Conservation (phyloP, 2,329 filamentous ascomycete species). For the Ceratocystis cacaofunesta region DNA sequence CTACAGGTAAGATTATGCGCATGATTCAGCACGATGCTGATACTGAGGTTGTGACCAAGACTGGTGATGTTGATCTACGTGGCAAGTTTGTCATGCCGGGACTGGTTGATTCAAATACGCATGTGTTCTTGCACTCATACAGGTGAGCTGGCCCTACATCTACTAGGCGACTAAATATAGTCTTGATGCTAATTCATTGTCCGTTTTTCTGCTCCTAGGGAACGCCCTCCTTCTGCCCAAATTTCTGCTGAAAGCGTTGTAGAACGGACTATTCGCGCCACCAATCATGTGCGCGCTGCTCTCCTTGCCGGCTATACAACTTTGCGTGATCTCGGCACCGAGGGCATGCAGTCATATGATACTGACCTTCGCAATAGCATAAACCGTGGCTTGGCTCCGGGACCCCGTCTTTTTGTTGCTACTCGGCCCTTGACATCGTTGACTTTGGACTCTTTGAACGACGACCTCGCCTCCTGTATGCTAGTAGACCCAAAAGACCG, state of each 20-base stretch:
- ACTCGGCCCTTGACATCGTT: slow-evolving; percentile 36
- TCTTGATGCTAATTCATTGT: background rate
- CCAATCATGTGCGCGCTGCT: slow-evolving; percentile 37
- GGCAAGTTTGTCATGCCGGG: slow-evolving; percentile 37
- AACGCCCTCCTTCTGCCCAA: slow-evolving; percentile 31
- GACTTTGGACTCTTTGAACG: slow-evolving; percentile 25
- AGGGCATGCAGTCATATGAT: slow-evolving; percentile 36
- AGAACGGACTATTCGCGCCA: slow-evolving; percentile 39
- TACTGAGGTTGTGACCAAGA: slow-evolving; percentile 20
- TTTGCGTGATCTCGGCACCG: slow-evolving; percentile 41
- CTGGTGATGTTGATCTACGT: slow-evolving; percentile 38
- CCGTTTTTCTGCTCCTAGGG: slow-evolving; percentile 21
- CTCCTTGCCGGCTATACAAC: slow-evolving; percentile 44
- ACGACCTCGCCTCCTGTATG: background rate
- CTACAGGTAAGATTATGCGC: slow-evolving; percentile 28
- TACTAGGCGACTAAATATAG: too few relatives aligned
- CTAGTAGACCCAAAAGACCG: slow-evolving; percentile 32
- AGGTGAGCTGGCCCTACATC: slow-evolving; percentile 21
- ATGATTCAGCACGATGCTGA: slow-evolving; percentile 22
- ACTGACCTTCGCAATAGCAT: slow-evolving; percentile 37
- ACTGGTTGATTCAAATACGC: slow-evolving; percentile 40
- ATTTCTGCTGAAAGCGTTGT: slow-evolving; percentile 44
- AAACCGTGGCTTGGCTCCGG: slow-evolving; percentile 38
- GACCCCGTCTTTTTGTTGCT: slow-evolving; percentile 41
- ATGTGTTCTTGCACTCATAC: slow-evolving; percentile 40